Percentiles rank a stretch among this genome's conserved stretches.
These are phyloP conservation scores for Calonectria pteridis DNA, from an alignment of 2,329 filamentous ascomycete species.

Conservation along the genomic window DNA sequence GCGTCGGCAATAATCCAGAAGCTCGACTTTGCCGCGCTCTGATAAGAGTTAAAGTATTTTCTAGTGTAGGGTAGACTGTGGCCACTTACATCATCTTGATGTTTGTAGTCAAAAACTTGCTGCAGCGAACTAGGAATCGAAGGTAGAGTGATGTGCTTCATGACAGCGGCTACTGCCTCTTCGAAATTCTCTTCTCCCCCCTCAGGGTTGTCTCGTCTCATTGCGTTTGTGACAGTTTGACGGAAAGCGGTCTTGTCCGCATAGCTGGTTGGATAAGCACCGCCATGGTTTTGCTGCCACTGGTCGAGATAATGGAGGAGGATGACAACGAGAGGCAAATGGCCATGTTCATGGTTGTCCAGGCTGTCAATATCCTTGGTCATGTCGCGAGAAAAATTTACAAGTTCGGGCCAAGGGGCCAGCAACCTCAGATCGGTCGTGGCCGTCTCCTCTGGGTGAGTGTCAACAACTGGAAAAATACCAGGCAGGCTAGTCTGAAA, in stretches of 20 bases:
- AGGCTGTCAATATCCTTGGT: slow-evolving; percentile 77
- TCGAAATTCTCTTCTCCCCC: slow-evolving; percentile 98
- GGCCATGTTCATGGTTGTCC: slow-evolving; percentile 86
- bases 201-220: slow-evolving; percentile 80
- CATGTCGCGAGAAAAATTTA: slow-evolving; percentile 74
- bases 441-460: slow-evolving; percentile 89
- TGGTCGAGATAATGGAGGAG: slow-evolving; percentile 84
- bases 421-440: slow-evolving; percentile 88
- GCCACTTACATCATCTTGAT: slow-evolving; percentile 61
- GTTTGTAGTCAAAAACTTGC: slow-evolving; percentile 81
- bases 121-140: slow-evolving; percentile 76
- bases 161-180: slow-evolving; percentile 87
- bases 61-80: background rate
- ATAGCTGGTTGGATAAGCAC: slow-evolving; percentile 78
- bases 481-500: slow-evolving; percentile 84
- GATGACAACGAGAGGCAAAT: slow-evolving; percentile 88
- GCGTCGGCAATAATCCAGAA: slow-evolving; percentile 94
- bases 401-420: slow-evolving; percentile 86
- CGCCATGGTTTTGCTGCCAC: slow-evolving; percentile 81
- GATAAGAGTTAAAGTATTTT: slow-evolving; percentile 21
- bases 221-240: slow-evolving; percentile 73
- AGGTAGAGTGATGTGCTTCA: slow-evolving; percentile 84
- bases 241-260: slow-evolving; percentile 89
- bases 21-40: slow-evolving; percentile 64
- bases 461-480: slow-evolving; percentile 94